A percentile compares a stretch with the other conserved stretches of the same genome.
Evolutionary conservation across 768 basidiomycete species (phyloP).

Genomic region (Tylopilus sp.): DNA sequence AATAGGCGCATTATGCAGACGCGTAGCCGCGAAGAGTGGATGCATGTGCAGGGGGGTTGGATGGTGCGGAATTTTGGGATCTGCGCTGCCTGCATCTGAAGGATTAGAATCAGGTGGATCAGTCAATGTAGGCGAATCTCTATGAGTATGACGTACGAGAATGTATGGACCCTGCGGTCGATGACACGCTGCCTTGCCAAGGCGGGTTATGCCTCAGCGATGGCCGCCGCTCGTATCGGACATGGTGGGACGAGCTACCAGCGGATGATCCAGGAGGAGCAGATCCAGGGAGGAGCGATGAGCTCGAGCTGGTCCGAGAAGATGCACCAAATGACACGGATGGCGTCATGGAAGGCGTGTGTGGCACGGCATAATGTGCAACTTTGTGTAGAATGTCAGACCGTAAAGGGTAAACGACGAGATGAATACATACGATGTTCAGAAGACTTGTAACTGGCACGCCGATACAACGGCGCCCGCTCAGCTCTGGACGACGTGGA

Average conservation of each 20-base stretch:
- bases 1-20: constrained; percentile 56
- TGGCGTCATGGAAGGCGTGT: constrained; percentile 29
- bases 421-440: constrained; percentile 42
- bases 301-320: constrained; percentile 50
- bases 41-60: constrained; percentile 54
- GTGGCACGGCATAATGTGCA: constrained; percentile 30
- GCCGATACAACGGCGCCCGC: constrained; percentile 38
- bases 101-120: constrained; percentile 3
- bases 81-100: constrained; percentile 23
- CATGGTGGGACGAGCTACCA: constrained; percentile 40
- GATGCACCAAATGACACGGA: constrained; percentile 38
- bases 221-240: constrained; percentile 41
- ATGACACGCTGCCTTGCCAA: constrained; percentile 43
- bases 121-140: constrained; percentile 2
- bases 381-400: constrained; percentile 15
- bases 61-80: constrained; percentile 18
- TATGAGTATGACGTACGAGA: constrained; percentile 38
- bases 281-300: constrained; percentile 43
- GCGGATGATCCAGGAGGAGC: constrained; percentile 36
- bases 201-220: constrained; percentile 45
- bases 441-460: constrained; percentile 42
- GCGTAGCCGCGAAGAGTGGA: constrained; percentile 56
- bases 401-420: background rate
- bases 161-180: constrained; percentile 35
- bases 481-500: constrained; percentile 30